phyloP scores from a whole-genome alignment of 1,139 yeast genomes.

The Saccharomyces hybrid region DNA sequence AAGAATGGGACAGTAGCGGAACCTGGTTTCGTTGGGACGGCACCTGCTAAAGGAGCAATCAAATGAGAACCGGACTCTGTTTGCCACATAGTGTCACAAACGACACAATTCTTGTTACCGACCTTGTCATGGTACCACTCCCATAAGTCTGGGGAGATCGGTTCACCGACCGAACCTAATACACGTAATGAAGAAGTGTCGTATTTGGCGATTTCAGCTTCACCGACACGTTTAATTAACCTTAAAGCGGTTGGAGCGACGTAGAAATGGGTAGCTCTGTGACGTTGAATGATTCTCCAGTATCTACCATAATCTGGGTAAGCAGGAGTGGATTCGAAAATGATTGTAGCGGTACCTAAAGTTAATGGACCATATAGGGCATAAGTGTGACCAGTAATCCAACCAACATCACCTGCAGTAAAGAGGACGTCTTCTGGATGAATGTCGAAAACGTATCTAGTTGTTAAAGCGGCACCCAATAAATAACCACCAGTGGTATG shows the following conservation, averaged over 20 bases:
- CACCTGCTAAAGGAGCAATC: slow-evolving; percentile 92
- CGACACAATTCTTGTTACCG: slow-evolving; percentile 79
- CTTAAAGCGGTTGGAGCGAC: slow-evolving; percentile 98
- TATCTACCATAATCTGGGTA: slow-evolving; percentile 94
- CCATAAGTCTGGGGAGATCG: slow-evolving; percentile 97
- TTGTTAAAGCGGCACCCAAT: slow-evolving; percentile 89
- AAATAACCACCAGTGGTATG: slow-evolving; percentile 92
- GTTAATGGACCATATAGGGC: slow-evolving; percentile 89
- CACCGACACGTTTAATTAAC: slow-evolving; percentile 91
- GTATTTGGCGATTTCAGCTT: slow-evolving; percentile 70
- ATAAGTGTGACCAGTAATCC: slow-evolving; percentile 98
- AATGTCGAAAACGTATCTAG: slow-evolving; percentile 87
- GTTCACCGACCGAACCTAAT: slow-evolving; percentile 97
- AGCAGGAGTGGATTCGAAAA: slow-evolving; percentile 97
- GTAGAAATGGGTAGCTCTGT: slow-evolving; percentile 92
- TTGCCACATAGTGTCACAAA: slow-evolving; percentile 97
- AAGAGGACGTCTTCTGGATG: slow-evolving; percentile 82
- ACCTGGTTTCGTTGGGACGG: slow-evolving; percentile 93
- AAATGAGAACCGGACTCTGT: slow-evolving; percentile 96
- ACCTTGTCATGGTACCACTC: slow-evolving; percentile 93
- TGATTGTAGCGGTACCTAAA: slow-evolving; percentile 83
- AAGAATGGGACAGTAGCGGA: slow-evolving; percentile 94
- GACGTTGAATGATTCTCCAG: slow-evolving; percentile 92
- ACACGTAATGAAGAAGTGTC: slow-evolving; percentile 88
- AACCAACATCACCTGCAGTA: slow-evolving; percentile 98